Evolutionary conservation across 768 basidiomycete genomes (phyloP).

Genomic region (Chalciporus sphaerocephalus): DNA sequence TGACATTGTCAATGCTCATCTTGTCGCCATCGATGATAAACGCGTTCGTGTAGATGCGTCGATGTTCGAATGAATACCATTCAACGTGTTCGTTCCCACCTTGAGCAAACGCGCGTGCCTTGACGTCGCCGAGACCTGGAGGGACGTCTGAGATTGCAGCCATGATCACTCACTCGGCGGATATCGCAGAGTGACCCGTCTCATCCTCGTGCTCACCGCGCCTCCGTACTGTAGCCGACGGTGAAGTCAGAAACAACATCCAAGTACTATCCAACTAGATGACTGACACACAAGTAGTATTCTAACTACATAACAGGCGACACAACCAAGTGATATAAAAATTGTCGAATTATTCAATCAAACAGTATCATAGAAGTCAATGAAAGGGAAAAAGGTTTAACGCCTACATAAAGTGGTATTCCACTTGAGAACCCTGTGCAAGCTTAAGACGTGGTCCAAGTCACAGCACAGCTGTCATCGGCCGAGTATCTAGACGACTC

Average conservation of each 20-base stretch:
- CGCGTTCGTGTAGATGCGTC: constrained; percentile 63
- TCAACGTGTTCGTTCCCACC: constrained; percentile 36
- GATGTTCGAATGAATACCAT: constrained; percentile 45
- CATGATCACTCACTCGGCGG: constrained; percentile 8
- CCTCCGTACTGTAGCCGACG: too few species aligned
- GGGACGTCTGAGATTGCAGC: constrained; percentile 26
- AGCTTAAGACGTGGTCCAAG: not conserved
- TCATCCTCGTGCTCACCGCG: not conserved
- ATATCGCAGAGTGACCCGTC: not conserved
- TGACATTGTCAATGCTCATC: constrained; percentile 36
- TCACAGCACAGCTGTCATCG: not conserved
- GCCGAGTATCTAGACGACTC: not conserved
- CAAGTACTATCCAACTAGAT: not conserved
- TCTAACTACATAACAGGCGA: not conserved
- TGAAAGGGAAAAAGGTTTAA: not conserved
- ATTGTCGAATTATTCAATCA: not conserved
- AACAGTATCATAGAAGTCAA: not conserved
- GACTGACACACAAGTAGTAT: not conserved
- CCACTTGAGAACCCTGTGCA: too few species aligned
- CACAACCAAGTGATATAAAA: not conserved
- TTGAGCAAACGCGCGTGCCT: constrained; percentile 30
- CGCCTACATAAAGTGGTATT: not conserved
- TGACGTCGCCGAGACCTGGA: constrained; percentile 38
- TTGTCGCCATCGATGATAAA: constrained; percentile 55
- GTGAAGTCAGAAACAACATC: not conserved